Evolutionary conservation across 2,329 filamentous ascomycete species (phyloP), one percentile per base, ranked within the genome.

Genomic region (Talaromyces atroroseus): DNA sequence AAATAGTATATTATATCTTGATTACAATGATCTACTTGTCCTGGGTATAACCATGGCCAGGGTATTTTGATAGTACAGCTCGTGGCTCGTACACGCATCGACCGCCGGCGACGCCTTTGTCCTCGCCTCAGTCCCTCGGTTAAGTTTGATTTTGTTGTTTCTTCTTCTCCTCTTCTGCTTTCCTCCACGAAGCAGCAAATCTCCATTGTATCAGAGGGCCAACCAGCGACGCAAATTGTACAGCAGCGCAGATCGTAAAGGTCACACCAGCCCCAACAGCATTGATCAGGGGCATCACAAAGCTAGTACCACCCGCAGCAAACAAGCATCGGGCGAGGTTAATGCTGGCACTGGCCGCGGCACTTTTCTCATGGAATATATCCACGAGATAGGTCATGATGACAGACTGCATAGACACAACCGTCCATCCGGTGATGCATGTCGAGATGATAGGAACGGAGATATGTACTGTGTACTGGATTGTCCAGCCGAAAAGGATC

Each of bases 351-450:
- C 73, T 81, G 0, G 80, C 80, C 0, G 77, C 76, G 0, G 80
- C 80, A 56, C 77, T 78, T 10, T 68, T 67, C 12, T 76, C 74
- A 0, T 75, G 73, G 58, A 80, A 83, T 0, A 82, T 66, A 60
- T 84, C 81, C 2, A 82, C 75, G 0, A 82, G 69, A 56, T 80
- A 82, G 0, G 80, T 82, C 66, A 74, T 78, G 29, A 80, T 71
- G 1, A 78, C 62, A 1, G 74, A 77, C 40, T 80, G 74, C 2
- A 73, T 78, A 0, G 79, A 79, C 5, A 80, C 71, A 0, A 75
- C 74, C 0, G 79, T 73, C 79, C 78, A 81, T 3, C 80, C 80
- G 0, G 76, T 77, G 38, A 81, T 67, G 54, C 82, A 82, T 0
- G 77, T 78, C 0, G 76, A 74, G 0, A 78, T 63, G 32, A 82